These are phyloP conservation scores for Neopestalotiopsis rosae DNA, from an alignment of 2,329 filamentous ascomycete species.

Conservation along the genomic window DNA sequence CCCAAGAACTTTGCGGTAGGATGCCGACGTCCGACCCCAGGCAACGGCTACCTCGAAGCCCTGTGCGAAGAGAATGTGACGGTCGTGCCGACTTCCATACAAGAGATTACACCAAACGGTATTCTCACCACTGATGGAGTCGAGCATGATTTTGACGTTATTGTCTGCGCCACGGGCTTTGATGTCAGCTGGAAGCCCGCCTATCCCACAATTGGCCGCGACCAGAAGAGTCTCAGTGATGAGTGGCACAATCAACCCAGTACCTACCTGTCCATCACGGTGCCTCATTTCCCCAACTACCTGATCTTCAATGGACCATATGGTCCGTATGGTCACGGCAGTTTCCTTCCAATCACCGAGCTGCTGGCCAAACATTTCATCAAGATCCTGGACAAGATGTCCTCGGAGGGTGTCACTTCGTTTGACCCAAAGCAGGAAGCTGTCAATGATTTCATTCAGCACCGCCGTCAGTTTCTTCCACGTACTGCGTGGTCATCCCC, in stretches of 20 bases:
- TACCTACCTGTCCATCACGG: conserved; percentile 20
- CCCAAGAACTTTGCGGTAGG: conserved; percentile 12
- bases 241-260: conserved; percentile 25
- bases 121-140: not conserved
- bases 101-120: conserved; percentile 1
- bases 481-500: conserved; percentile 31
- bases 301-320: conserved; percentile 32
- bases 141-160: conserved; percentile 9
- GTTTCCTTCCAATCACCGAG: conserved; percentile 33
- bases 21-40: conserved; percentile 1
- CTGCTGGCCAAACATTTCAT: conserved; percentile 33
- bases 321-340: conserved; percentile 33
- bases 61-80: not conserved
- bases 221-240: conserved; percentile 24
- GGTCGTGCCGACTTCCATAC: not conserved
- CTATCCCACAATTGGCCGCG: conserved; percentile 29
- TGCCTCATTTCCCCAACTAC: conserved; percentile 24
- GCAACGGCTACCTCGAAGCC: conserved; percentile 11
- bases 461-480: conserved; percentile 34
- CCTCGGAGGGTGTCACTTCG: conserved; percentile 29
- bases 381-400: conserved; percentile 36
- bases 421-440: conserved; percentile 31
- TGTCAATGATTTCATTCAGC: conserved; percentile 36
- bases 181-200: conserved; percentile 18
- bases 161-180: conserved; percentile 14